phyloP scores from a whole-genome alignment of 495 filamentous ascomycete species.

The Penicilliopsis zonata region DNA sequence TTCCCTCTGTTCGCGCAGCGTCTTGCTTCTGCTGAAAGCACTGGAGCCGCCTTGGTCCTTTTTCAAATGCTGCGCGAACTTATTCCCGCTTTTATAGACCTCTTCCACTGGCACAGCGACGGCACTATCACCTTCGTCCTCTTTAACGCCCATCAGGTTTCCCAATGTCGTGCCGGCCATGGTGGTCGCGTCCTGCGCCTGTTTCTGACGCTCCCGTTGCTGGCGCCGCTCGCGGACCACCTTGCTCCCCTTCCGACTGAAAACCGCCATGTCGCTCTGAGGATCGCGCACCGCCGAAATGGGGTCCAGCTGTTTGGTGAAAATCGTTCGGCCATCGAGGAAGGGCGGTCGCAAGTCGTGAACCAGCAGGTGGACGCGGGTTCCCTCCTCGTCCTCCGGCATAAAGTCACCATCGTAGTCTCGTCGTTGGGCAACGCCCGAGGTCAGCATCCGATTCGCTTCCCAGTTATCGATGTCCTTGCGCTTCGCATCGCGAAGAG shows the following conservation, averaged over 20 bases:
- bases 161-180: constrained; percentile 85
- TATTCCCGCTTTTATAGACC: constrained; percentile 53
- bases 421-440: constrained; percentile 82
- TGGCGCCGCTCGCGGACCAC: constrained; percentile 85
- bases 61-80: constrained; percentile 86
- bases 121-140: constrained; percentile 87
- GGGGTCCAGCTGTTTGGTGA: constrained; percentile 94
- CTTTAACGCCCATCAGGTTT: constrained; percentile 89
- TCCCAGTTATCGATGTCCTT: constrained; percentile 97
- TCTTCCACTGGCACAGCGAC: constrained; percentile 65
- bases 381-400: constrained; percentile 86
- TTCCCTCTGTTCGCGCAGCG: constrained; percentile 82
- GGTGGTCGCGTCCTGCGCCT: constrained; percentile 92
- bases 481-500: constrained; percentile 51
- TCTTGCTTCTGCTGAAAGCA: constrained; percentile 85
- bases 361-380: constrained; percentile 79
- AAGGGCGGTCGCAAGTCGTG: constrained; percentile 95
- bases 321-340: constrained; percentile 85
- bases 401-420: constrained; percentile 71
- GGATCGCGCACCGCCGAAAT: constrained; percentile 87
- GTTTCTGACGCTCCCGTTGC: constrained; percentile 87
- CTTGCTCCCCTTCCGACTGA: constrained; percentile 88
- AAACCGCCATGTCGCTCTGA: constrained; percentile 98
- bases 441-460: constrained; percentile 95
- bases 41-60: constrained; percentile 74